phyloP scores from a whole-genome alignment of 2,329 filamentous ascomycete species.

The Colletotrichum australisinense region DNA sequence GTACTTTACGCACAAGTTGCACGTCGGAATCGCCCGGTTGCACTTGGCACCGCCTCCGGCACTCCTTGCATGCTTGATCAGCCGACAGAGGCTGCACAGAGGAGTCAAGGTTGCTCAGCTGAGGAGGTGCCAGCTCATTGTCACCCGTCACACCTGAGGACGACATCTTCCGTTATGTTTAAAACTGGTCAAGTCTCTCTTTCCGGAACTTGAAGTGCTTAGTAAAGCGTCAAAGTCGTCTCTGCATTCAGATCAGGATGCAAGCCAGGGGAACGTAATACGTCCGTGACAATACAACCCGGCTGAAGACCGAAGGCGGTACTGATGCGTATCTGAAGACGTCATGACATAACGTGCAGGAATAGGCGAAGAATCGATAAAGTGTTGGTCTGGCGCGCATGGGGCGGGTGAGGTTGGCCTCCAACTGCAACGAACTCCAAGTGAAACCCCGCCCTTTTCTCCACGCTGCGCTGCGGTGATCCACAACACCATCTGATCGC shows the following conservation, averaged over 20 bases:
- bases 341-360: slow-evolving; percentile 12
- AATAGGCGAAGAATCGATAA: background rate
- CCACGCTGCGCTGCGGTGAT: slow-evolving; percentile 17
- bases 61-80: slow-evolving; percentile 54
- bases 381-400: background rate
- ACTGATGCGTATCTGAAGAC: slow-evolving; percentile 4
- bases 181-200: too few relatives aligned
- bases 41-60: slow-evolving; percentile 52
- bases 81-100: slow-evolving; percentile 38
- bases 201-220: too few relatives aligned
- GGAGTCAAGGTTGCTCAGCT: slow-evolving; percentile 6
- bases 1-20: slow-evolving; percentile 54
- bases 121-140: background rate
- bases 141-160: slow-evolving; percentile 14
- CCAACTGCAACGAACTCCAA: slow-evolving; percentile 6
- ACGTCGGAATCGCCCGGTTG: slow-evolving; percentile 50
- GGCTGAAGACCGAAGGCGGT: background rate
- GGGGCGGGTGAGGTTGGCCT: slow-evolving; percentile 2
- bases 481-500: slow-evolving; percentile 11
- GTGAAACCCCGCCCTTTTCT: slow-evolving; percentile 20
- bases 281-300: too few relatives aligned
- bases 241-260: too few relatives aligned
- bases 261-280: too few relatives aligned
- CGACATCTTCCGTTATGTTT: background rate
- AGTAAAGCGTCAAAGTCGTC: too few relatives aligned